These are phyloP conservation scores for Sugiyamaella pinicola DNA, from an alignment of 1,139 yeast species.

Conservation along the genomic window DNA sequence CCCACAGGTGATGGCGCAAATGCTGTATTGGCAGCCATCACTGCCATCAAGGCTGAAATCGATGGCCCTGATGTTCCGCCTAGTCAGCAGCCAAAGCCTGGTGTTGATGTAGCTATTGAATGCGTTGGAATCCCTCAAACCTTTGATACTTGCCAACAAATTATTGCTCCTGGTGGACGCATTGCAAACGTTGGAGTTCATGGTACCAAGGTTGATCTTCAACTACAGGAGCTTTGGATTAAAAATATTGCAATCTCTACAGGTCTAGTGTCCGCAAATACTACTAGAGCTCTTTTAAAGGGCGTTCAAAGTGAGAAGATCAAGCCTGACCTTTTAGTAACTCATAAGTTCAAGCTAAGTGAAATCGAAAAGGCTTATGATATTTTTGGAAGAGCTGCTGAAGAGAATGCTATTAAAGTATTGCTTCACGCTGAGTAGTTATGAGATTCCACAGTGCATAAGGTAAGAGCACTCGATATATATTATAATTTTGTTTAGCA, in stretches of 20 bases:
- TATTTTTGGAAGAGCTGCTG: conserved; percentile 51
- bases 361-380: conserved; percentile 67
- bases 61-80: conserved; percentile 25
- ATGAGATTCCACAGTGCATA: too few relatives aligned
- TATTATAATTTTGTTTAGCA: not conserved
- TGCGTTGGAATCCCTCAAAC: conserved; percentile 53
- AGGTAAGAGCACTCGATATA: too few relatives aligned
- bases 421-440: conserved; percentile 22
- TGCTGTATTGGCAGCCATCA: conserved; percentile 39
- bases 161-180: conserved; percentile 51
- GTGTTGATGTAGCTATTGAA: conserved; percentile 55
- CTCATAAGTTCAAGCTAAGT: conserved; percentile 60
- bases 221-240: conserved; percentile 50
- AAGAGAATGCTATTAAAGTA: conserved; percentile 50
- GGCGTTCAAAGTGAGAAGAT: conserved; percentile 42
- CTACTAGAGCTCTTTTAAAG: conserved; percentile 44
- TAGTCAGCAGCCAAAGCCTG: conserved; percentile 38
- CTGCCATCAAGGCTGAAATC: conserved; percentile 33
- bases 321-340: conserved; percentile 54
- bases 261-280: conserved; percentile 50
- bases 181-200: conserved; percentile 54
- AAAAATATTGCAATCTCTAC: conserved; percentile 49
- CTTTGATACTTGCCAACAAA: conserved; percentile 49
- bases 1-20: conserved; percentile 18
- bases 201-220: conserved; percentile 48